Conservation (phyloP, 495 filamentous ascomycete genomes). For the Cairneyella variabilis region DNA sequence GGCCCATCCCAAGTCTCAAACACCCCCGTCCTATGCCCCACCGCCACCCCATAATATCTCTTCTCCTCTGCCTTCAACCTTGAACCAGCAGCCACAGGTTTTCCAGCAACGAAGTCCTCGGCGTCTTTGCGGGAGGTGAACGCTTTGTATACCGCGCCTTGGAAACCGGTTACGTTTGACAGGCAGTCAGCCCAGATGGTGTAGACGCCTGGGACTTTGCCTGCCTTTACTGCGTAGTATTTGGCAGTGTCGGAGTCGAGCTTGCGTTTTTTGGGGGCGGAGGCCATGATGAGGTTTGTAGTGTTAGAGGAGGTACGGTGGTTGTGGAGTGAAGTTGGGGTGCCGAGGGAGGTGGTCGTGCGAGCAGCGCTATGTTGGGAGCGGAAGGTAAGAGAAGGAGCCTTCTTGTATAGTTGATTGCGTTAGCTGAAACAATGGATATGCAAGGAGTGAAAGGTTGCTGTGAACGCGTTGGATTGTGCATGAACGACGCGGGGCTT, state of each 20-base stretch:
- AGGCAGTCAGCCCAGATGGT: conserved; percentile 77
- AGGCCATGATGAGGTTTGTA: conserved; percentile 11
- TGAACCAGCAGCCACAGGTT: conserved; percentile 30
- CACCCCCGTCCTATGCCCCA: conserved; percentile 77
- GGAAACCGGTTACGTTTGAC: conserved; percentile 78
- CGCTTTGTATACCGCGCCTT: conserved; percentile 79
- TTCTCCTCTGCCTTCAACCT: conserved; percentile 25
- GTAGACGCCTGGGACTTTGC: conserved; percentile 82
- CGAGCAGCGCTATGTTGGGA: too few relatives aligned
- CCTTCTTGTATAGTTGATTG: too few relatives aligned
- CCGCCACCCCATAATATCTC: conserved; percentile 83
- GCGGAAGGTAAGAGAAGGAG: too few relatives aligned
- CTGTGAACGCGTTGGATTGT: too few relatives aligned
- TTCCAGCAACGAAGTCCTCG: conserved; percentile 67
- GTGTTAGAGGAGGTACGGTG: not conserved
- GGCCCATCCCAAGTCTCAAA: conserved; percentile 85
- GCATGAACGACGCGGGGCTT: conserved; percentile 3
- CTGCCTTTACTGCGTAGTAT: conserved; percentile 83
- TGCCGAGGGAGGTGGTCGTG: not conserved
- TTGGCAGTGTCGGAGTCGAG: conserved; percentile 52
- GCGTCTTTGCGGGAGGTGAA: conserved; percentile 77
- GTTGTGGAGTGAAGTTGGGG: not conserved
- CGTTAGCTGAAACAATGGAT: too few relatives aligned
- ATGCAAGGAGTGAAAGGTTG: not conserved
- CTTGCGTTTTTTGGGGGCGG: conserved; percentile 54